A percentile compares a stretch with the other conserved stretches of the same genome.
These are phyloP conservation scores for Halophytophthora polymorphica DNA, from an alignment of 352 stramenopile genomes.

Conservation along the genomic window DNA sequence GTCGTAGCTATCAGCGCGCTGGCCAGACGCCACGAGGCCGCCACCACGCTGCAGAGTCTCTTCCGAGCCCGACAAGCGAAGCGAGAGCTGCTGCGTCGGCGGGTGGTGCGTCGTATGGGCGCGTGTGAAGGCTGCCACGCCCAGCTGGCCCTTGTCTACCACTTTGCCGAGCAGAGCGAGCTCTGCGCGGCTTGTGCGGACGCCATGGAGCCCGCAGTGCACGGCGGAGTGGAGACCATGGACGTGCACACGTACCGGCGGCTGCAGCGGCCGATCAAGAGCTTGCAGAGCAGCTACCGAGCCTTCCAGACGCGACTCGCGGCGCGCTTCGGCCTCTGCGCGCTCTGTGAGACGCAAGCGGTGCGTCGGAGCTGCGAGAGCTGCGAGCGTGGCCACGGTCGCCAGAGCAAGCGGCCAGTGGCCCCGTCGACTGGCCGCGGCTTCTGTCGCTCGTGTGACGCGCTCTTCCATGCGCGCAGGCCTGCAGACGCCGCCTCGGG, in stretches of 20 bases:
- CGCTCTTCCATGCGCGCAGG: conserved; percentile 28
- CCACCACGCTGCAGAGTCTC: conserved; percentile 42
- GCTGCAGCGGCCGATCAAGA: conserved; percentile 18
- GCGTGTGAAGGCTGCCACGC: conserved; percentile 46
- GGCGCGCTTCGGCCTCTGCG: conserved; percentile 30
- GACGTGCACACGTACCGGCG: conserved; percentile 32
- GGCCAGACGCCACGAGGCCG: conserved; percentile 28
- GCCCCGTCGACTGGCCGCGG: conserved; percentile 7
- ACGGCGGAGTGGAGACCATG: conserved; percentile 14
- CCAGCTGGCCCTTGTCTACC: conserved; percentile 32
- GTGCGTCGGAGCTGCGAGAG: conserved; percentile 36
- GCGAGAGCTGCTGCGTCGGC: conserved; percentile 28
- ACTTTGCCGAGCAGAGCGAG: conserved; percentile 24
- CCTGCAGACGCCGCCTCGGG: conserved; percentile 6
- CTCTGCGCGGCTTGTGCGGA: conserved; percentile 34
- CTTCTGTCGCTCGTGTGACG: conserved; percentile 50
- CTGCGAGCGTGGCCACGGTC: conserved; percentile 21
- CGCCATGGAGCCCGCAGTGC: conserved; percentile 6
- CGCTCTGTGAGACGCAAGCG: conserved; percentile 37
- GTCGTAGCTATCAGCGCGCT: conserved; percentile 26
- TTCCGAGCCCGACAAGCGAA: conserved; percentile 29
- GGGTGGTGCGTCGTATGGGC: conserved; percentile 29
- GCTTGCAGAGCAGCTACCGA: conserved; percentile 38
- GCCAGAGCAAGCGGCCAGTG: neutral
- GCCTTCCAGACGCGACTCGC: conserved; percentile 25